Percentiles rank a stretch among this genome's conserved stretches.
These are phyloP conservation scores for Aspergillus fumigatiaffinis DNA, from an alignment of 2,329 filamentous ascomycete genomes.

Conservation along the genomic window DNA sequence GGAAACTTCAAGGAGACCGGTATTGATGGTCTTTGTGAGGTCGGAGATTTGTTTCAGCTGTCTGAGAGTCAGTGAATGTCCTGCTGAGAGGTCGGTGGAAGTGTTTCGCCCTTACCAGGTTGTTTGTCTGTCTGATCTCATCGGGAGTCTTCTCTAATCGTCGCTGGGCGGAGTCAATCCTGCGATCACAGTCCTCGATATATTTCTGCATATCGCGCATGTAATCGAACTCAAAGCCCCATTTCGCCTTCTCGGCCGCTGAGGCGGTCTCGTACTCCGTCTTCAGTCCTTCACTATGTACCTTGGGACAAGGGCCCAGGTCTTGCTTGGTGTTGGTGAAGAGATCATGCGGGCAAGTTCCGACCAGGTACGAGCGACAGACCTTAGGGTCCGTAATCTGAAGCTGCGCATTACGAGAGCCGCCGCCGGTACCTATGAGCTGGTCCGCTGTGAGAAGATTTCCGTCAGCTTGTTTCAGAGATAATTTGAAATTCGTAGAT, in stretches of 20 bases:
- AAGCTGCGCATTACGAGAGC: constrained; percentile 73
- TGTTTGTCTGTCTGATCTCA: constrained; percentile 93
- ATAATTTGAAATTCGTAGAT: background rate
- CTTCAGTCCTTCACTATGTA: constrained; percentile 85
- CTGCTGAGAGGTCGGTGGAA: background rate
- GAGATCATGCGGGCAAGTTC: constrained; percentile 95
- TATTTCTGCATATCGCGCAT: constrained; percentile 93
- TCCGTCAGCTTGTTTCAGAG: constrained; percentile 23
- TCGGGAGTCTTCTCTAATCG: constrained; percentile 95
- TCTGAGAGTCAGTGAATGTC: background rate
- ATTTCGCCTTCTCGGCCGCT: constrained; percentile 66
- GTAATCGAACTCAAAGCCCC: constrained; percentile 96
- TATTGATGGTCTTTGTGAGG: constrained; percentile 70
- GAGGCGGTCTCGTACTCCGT: constrained; percentile 77
- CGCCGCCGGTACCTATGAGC: constrained; percentile 74
- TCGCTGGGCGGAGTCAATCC: constrained; percentile 86
- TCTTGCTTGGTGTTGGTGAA: constrained; percentile 99
- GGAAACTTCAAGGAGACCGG: constrained; percentile 78
- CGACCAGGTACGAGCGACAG: constrained; percentile 88
- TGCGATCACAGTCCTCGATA: constrained; percentile 91
- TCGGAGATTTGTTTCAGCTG: constrained; percentile 80
- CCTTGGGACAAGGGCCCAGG: constrained; percentile 79
- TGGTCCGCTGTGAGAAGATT: constrained; percentile 44
- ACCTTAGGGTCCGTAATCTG: constrained; percentile 89
- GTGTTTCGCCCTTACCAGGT: constrained; percentile 51